Base-by-base conservation (phyloP, 306 rosid species). In the Medicago lupulina region DNA sequence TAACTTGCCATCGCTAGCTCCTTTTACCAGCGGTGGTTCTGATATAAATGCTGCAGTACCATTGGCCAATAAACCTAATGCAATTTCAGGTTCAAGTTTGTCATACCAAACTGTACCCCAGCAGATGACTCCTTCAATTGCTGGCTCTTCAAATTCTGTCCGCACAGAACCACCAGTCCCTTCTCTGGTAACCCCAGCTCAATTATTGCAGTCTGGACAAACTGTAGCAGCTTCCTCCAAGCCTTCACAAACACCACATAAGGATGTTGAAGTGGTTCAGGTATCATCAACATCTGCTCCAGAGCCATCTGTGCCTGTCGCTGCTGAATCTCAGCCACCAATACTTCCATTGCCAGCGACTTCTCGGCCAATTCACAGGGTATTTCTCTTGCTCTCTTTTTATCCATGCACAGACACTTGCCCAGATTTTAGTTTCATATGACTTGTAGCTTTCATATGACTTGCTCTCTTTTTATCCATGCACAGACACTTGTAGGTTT, bases 251-350 rank as follows among this genome's bases (percentile, higher is more conserved):
- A 77, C 83, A n/a, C 75, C 86, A 46, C 94, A 87, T 34, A 92
- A 88, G 88, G 94, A 91, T 82, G 93, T 91, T 69, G 98, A 94
- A 75, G 95, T 90, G 77, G 85, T 94, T 85, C 83, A 82, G 76
- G 87, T 77, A 44, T 83, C 94, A 70, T 85, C 93, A 43, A 46
- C 77, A n/a, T 19, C 78, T n/a, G 19, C 89, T 67, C 74, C 88
- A n/a, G 96, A 88, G 47, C 83, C 79, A 15, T 41, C 87, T 34
- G 64, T 78, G 41, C 80, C 88, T 1, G 86, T 87, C 69, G 74
- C 84, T n/a, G 57, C 95, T 17, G 95, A 87, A 76, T 46, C 84
- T 59, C 96, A 88, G 77, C 96, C 95, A 5, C 97, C 97, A 16
- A 88, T 92, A 79, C 80, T 94, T 82, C 97, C 97, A 9, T 75